phyloP scores from a whole-genome alignment of 78 protist species.

The Pigoraptor vietnamica region DNA sequence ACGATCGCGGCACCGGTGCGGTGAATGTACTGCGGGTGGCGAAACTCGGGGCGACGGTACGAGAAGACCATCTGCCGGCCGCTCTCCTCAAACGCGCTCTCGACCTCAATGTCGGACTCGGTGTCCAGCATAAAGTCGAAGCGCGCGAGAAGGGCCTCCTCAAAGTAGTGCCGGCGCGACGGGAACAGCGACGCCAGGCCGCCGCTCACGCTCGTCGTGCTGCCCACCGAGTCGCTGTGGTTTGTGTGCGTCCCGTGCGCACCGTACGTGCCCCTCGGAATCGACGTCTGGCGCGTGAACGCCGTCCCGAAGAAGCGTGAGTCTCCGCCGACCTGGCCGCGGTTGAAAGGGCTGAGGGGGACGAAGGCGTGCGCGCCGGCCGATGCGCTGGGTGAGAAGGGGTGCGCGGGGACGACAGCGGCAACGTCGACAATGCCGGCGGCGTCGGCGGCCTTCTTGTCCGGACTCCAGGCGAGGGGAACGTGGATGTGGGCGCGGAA shows the following conservation, averaged over 20 bases:
- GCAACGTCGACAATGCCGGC: not conserved
- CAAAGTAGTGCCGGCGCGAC: not conserved
- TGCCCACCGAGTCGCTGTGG: not conserved
- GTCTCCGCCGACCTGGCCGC: too few relatives aligned
- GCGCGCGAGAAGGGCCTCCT: not conserved
- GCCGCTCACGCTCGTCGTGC: not conserved
- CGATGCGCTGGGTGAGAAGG: not conserved
- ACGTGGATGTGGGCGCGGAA: constrained; percentile 14
- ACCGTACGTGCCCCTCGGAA: too few relatives aligned
- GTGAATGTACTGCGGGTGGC: constrained; percentile 14
- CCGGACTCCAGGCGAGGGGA: constrained; percentile 1
- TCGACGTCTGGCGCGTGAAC: too few relatives aligned
- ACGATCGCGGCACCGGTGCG: not conserved
- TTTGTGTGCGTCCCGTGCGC: not conserved
- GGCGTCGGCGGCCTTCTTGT: not conserved
- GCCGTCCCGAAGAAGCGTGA: too few relatives aligned
- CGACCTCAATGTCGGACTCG: not conserved
- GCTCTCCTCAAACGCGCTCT: not conserved
- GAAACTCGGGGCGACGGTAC: not conserved
- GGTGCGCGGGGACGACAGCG: not conserved
- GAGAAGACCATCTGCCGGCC: not conserved
- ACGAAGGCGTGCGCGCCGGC: too few relatives aligned
- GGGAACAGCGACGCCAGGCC: not conserved
- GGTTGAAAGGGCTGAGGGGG: too few relatives aligned
- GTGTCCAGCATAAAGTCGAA: constrained; percentile 3